A percentile compares a stretch with the other conserved stretches of the same genome.
These are phyloP conservation scores for Tetracladium marchalianum DNA, from an alignment of 495 filamentous ascomycete species.

Conservation along the genomic window DNA sequence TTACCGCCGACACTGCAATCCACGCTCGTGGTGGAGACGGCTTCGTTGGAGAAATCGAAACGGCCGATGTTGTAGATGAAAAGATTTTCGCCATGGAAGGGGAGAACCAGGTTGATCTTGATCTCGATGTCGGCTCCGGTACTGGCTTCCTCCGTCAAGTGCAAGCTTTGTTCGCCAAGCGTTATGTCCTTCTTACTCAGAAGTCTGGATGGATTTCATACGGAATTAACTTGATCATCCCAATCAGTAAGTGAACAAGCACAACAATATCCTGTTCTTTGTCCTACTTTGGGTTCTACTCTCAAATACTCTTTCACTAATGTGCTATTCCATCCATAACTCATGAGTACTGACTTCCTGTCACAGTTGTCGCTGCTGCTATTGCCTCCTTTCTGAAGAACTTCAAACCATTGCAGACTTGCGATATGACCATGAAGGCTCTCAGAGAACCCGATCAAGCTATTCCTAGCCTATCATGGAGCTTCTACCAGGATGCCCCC, in stretches of 20 bases:
- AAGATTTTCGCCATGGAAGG: conserved; percentile 11
- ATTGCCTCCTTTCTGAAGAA: conserved; percentile 12
- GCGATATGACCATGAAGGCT: conserved; percentile 1
- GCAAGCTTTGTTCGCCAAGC: conserved; percentile 9
- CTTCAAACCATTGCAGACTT: conserved; percentile 11
- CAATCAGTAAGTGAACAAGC: conserved; percentile 1
- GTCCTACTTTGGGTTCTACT: too few relatives aligned
- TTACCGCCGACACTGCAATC: conserved; percentile 13
- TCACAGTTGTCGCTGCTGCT: conserved; percentile 7
- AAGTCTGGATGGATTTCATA: conserved; percentile 17
- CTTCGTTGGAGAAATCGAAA: conserved; percentile 13
- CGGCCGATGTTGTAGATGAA: conserved; percentile 7
- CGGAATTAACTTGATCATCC: conserved; percentile 15
- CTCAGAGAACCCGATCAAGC: background rate
- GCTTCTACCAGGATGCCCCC: too few relatives aligned
- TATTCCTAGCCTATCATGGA: too few relatives aligned
- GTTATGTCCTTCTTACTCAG: conserved; percentile 13
- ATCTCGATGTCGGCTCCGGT: conserved; percentile 14
- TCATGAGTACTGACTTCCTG: too few relatives aligned
- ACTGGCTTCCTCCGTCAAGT: conserved; percentile 14
- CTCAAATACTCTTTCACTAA: too few relatives aligned
- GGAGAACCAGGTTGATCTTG: conserved; percentile 7
- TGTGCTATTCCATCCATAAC: too few relatives aligned
- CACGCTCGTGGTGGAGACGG: conserved; percentile 15
- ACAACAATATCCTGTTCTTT: too few relatives aligned